A percentile compares a stretch with the other conserved stretches of the same genome.
Conservation (phyloP, 139 green algal species). For the Chlorella sp. region DNA sequence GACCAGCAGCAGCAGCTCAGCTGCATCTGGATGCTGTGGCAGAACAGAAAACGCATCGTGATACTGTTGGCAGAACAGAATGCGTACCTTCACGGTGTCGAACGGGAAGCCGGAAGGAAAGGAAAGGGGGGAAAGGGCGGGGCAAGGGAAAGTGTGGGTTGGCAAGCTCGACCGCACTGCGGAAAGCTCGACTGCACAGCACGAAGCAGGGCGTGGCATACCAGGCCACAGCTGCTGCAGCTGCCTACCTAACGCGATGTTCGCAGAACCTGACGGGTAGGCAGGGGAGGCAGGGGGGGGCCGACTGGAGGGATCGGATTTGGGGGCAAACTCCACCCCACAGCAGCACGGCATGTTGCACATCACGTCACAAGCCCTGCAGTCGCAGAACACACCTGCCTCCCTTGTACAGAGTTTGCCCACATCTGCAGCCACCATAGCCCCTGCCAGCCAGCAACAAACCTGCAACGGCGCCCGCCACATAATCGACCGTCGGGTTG, state of each 20-base stretch:
- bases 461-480: slow-evolving; percentile 36
- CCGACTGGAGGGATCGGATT: too few species aligned
- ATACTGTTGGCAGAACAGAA: too few species aligned
- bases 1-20: too few species aligned
- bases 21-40: too few species aligned
- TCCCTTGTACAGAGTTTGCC: too few species aligned
- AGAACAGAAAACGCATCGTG: too few species aligned
- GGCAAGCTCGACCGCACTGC: too few species aligned
- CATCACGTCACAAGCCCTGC: background rate
- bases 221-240: background rate
- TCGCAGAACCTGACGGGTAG: background rate
- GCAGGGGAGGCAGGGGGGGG: background rate
- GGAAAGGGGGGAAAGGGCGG: too few species aligned
- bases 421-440: too few species aligned
- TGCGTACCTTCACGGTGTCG: slow-evolving; percentile 57
- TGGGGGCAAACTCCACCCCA: too few species aligned
- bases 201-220: background rate
- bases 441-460: too few species aligned
- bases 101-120: slow-evolving; percentile 13
- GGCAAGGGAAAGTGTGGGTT: too few species aligned
- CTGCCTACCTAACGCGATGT: background rate
- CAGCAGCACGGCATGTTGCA: background rate
- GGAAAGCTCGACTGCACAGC: background rate
- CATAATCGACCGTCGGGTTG: slow-evolving; percentile 8
- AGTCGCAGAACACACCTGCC: background rate